Evolutionary conservation across 1,284 basidiomycete genomes (phyloP).

Genomic region (Cutaneotrichosporon sp.): DNA sequence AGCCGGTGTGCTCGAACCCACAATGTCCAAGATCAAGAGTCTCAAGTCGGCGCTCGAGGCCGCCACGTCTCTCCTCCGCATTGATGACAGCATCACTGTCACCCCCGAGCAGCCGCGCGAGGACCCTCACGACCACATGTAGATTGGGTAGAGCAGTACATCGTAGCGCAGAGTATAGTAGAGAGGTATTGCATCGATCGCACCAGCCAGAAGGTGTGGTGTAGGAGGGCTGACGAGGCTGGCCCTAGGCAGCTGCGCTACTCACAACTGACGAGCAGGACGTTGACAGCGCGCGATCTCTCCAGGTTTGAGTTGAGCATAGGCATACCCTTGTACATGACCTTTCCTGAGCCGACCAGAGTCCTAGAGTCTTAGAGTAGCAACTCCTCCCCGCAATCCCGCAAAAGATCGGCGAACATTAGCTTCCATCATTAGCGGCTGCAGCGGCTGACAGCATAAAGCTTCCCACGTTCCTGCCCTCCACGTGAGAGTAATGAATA

Average conservation of each 20-base stretch:
- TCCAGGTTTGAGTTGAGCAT: no score
- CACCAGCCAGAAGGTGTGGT: background rate
- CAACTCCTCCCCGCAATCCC: background rate
- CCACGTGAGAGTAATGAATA: background rate
- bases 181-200: constrained; percentile 4
- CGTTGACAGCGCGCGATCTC: no score
- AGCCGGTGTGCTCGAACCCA: constrained; percentile 93
- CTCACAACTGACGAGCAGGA: no score
- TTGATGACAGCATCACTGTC: constrained; percentile 69
- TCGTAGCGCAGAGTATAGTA: constrained; percentile 11
- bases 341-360: no score
- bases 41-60: constrained; percentile 97
- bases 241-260: no score
- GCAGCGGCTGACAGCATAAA: background rate
- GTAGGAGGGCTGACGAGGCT: background rate
- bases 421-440: background rate
- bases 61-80: constrained; percentile 88
- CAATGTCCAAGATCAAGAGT: constrained; percentile 93
- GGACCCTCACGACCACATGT: constrained; percentile 61
- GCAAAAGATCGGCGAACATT: background rate
- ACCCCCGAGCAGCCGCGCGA: constrained; percentile 67
- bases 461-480: background rate
- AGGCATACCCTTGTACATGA: no score
- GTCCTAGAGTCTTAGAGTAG: no score
- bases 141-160: background rate